A percentile compares a stretch with the other conserved stretches of the same genome.
These are phyloP conservation scores for Bremia lactucae DNA, from an alignment of 352 stramenopile species.

Conservation along the genomic window DNA sequence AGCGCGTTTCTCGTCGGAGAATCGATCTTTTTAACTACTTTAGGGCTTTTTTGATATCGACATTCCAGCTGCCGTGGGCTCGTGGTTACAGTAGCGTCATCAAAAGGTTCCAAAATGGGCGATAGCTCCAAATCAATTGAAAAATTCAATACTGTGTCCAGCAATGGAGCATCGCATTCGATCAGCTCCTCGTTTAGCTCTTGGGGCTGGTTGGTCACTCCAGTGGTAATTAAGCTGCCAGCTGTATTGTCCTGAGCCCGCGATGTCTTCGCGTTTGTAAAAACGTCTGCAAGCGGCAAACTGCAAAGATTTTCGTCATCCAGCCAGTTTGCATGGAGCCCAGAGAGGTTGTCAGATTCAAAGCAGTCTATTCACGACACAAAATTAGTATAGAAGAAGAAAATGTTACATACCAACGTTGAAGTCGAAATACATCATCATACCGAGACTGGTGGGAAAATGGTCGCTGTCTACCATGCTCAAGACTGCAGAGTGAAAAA, in stretches of 20 bases:
- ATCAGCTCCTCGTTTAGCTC: constrained; percentile 23
- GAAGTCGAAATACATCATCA: not conserved
- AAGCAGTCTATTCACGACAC: constrained; percentile 15
- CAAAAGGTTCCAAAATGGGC: constrained; percentile 42
- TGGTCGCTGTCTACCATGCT: constrained; percentile 22
- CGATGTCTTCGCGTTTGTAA: constrained; percentile 14
- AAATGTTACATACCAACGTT: no score
- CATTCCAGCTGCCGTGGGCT: constrained; percentile 13
- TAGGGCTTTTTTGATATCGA: constrained; percentile 10
- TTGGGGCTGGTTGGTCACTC: no score
- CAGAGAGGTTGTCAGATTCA: constrained; percentile 21
- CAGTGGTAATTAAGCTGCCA: constrained; percentile 23
- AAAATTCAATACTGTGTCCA: constrained; percentile 24
- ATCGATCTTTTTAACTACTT: constrained; percentile 3
- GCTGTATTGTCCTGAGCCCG: constrained; percentile 14
- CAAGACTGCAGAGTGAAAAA: constrained; percentile 11
- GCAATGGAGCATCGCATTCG: constrained; percentile 16
- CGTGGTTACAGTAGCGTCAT: constrained; percentile 9
- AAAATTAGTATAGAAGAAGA: constrained; percentile 1
- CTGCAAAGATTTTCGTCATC: constrained; percentile 42
- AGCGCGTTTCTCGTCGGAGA: constrained; percentile 5
- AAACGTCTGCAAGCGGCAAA: constrained; percentile 22
- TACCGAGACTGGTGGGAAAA: constrained; percentile 16
- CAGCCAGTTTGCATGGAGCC: constrained; percentile 26
- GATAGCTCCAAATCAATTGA: constrained; percentile 37